These are phyloP conservation scores for Dorcoceras hygrometricum DNA, from an alignment of 257 asterid genomes.

Conservation along the genomic window DNA sequence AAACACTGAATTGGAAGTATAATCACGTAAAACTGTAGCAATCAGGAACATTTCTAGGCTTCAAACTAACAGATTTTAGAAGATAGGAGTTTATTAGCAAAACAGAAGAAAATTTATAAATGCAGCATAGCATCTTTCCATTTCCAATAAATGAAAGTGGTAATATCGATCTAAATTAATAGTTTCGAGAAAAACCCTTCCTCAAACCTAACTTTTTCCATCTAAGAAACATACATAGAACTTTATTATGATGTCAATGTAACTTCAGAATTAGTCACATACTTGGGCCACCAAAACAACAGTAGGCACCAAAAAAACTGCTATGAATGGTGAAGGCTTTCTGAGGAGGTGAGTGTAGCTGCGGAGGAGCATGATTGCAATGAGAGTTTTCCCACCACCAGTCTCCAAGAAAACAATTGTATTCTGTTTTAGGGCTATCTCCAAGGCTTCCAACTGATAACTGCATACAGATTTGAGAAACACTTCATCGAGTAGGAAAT, in stretches of 20 bases:
- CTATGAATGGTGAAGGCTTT: conserved; percentile 58
- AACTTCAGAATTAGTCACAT: conserved; percentile 13
- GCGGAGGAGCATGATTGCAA: conserved; percentile 80
- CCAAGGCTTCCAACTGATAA: conserved; percentile 82
- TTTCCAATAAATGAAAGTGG: background rate
- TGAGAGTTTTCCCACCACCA: conserved; percentile 78
- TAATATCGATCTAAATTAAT: background rate
- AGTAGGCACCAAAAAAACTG: conserved; percentile 80
- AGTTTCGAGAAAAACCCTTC: background rate
- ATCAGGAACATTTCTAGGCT: background rate
- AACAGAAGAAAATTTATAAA: background rate
- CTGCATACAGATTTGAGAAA: conserved; percentile 36
- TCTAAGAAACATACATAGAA: background rate
- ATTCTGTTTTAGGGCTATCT: conserved; percentile 55
- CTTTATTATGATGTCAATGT: background rate
- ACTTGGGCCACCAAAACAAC: conserved; percentile 78
- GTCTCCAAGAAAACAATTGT: conserved; percentile 78
- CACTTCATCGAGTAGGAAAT: background rate
- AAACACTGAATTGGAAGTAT: too few species aligned
- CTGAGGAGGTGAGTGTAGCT: conserved; percentile 51
- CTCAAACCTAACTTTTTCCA: background rate
- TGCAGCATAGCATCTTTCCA: background rate
- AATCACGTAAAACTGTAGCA: too few species aligned
- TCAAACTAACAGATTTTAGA: background rate
- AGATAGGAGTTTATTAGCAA: background rate